Percentiles rank a stretch among this genome's conserved stretches.
phyloP scores from a whole-genome alignment of 2,329 filamentous ascomycete genomes.

The Phoma sp. region DNA sequence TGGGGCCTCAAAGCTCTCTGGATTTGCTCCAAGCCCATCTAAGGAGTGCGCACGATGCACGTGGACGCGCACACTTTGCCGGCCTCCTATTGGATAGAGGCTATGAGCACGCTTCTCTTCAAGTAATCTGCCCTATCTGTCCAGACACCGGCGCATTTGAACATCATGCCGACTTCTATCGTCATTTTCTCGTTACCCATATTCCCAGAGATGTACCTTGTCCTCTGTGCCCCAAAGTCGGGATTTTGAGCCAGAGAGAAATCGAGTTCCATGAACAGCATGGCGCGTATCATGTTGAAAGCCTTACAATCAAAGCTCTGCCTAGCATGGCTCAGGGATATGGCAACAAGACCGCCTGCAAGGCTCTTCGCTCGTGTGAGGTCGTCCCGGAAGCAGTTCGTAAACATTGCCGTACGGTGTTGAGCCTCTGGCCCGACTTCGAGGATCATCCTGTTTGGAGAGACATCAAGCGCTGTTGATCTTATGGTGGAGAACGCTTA shows the following conservation, averaged over 20 bases:
- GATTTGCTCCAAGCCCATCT: conserved; percentile 12
- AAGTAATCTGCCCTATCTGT: conserved; percentile 18
- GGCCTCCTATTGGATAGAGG: conserved; percentile 5
- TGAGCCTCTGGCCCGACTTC: conserved; percentile 20
- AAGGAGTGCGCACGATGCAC: conserved; percentile 6
- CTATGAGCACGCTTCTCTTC: conserved; percentile 4
- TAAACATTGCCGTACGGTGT: conserved; percentile 12
- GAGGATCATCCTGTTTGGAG: conserved; percentile 7
- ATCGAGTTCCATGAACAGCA: too few species aligned
- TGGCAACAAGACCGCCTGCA: background rate
- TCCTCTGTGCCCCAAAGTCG: too few species aligned
- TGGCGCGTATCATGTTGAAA: too few species aligned
- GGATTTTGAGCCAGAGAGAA: too few species aligned
- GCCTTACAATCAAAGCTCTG: background rate
- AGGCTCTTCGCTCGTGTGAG: background rate
- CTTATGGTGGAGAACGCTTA: too few species aligned
- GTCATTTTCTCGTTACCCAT: conserved; percentile 12
- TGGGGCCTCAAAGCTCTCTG: background rate
- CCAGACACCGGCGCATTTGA: background rate
- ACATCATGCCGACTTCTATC: conserved; percentile 1
- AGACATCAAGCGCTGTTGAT: background rate
- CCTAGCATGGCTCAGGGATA: background rate
- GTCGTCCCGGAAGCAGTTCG: conserved; percentile 2
- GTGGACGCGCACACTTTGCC: conserved; percentile 4
- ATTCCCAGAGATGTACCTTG: background rate